These are phyloP conservation scores for Tremella mesenterica DNA, from an alignment of 768 basidiomycete genomes.

Conservation along the genomic window DNA sequence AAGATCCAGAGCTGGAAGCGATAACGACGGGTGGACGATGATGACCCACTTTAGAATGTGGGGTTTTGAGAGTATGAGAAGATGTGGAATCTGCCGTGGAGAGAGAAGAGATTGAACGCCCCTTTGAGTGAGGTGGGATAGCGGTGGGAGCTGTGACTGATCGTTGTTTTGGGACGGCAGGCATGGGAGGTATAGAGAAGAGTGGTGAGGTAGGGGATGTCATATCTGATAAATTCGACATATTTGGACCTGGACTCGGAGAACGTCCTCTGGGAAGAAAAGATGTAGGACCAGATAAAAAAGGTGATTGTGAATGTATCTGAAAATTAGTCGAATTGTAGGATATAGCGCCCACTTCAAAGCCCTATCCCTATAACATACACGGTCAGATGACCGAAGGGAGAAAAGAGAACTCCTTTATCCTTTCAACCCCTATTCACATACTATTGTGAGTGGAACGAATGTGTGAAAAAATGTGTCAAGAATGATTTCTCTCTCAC, in stretches of 20 bases:
- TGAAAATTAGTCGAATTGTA: too few species aligned
- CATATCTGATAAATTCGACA: too few species aligned
- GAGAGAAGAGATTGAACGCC: slow-evolving; percentile 6
- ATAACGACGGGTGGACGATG: slow-evolving; percentile 5
- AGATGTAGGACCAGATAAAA: not conserved
- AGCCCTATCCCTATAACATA: too few species aligned
- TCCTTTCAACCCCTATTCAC: too few species aligned
- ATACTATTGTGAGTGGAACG: too few species aligned
- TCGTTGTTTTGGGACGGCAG: slow-evolving; percentile 1
- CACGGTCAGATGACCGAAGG: too few species aligned
- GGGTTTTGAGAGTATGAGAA: slow-evolving; percentile 30
- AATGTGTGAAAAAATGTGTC: too few species aligned
- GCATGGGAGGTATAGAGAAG: slow-evolving; percentile 10
- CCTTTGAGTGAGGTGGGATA: not conserved
- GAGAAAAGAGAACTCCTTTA: too few species aligned
- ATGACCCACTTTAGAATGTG: slow-evolving; percentile 21
- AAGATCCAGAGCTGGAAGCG: slow-evolving; percentile 10
- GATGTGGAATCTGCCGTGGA: slow-evolving; percentile 32
- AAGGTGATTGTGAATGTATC: slow-evolving; percentile 2
- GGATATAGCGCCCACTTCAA: too few species aligned
- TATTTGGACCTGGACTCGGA: not conserved
- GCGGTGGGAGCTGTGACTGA: not conserved
- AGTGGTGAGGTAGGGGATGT: slow-evolving; percentile 12
- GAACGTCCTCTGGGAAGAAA: not conserved
- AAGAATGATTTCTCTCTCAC: too few species aligned